Conservation (phyloP, 345 rosid species). For the Populus ilicifolia region DNA sequence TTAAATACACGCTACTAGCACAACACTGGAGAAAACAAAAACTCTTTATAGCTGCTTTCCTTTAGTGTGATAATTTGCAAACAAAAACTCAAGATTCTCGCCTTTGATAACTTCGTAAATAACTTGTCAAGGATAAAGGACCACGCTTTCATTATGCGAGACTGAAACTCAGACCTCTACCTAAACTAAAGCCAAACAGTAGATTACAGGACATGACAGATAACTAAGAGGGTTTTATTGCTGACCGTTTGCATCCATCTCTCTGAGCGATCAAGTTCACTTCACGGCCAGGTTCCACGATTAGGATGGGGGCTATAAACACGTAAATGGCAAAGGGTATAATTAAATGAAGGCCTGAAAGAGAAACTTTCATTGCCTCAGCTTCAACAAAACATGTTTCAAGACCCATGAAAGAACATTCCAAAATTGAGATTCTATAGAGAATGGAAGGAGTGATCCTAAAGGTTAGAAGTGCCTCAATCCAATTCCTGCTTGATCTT, state of each 20-base stretch:
- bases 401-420: background rate
- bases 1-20: no score
- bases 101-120: background rate
- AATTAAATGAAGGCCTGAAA: background rate
- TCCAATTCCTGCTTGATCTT: conserved; percentile 74
- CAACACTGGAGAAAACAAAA: no score
- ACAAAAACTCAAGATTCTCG: no score
- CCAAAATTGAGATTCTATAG: conserved; percentile 26
- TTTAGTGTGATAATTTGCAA: no score
- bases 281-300: background rate
- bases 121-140: background rate
- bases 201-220: background rate
- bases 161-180: background rate
- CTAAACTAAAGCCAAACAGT: background rate
- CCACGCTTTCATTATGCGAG: background rate
- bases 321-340: background rate
- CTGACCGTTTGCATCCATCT: background rate
- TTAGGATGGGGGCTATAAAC: background rate
- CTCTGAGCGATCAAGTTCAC: background rate
- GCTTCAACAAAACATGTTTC: conserved; percentile 22
- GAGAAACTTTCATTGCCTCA: conserved; percentile 6
- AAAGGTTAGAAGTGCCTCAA: conserved; percentile 24
- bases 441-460: conserved; percentile 15
- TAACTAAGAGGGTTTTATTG: background rate
- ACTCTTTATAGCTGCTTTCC: no score